phyloP scores from a whole-genome alignment of 768 basidiomycete genomes.

The Mrakia gelida region DNA sequence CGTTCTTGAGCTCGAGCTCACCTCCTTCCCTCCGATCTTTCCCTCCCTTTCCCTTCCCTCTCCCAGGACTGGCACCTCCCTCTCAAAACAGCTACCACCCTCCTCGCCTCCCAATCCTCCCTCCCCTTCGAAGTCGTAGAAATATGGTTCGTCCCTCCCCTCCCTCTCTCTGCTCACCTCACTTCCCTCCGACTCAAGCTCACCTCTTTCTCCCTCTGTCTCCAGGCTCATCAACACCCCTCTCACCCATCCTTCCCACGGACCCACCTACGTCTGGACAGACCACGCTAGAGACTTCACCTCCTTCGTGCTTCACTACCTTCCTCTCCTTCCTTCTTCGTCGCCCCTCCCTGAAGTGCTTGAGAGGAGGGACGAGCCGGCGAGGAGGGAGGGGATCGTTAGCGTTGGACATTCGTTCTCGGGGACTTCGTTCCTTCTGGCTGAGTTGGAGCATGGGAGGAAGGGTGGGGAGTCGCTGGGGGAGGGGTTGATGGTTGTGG shows the following conservation, averaged over 20 bases:
- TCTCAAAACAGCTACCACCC: not conserved
- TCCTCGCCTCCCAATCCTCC: not conserved
- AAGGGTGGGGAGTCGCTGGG: not conserved
- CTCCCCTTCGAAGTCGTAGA: not conserved
- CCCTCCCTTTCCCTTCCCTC: not conserved
- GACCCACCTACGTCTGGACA: slow-evolving; percentile 2
- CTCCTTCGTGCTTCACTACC: slow-evolving; percentile 10
- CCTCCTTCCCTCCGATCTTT: not conserved
- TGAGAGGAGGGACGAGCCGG: not conserved
- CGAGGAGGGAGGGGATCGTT: not conserved
- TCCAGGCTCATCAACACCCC: slow-evolving; percentile 5
- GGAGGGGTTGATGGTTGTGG: not conserved
- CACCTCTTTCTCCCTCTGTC: not conserved
- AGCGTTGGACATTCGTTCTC: not conserved
- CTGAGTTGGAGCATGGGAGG: not conserved
- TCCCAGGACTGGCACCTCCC: slow-evolving; percentile 4
- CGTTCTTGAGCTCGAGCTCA: not conserved
- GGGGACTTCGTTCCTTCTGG: not conserved
- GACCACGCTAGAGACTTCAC: slow-evolving; percentile 19
- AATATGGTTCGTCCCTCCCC: not conserved
- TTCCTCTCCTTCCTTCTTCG: not conserved
- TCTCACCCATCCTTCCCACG: not conserved
- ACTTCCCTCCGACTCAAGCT: not conserved
- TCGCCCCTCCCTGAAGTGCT: not conserved
- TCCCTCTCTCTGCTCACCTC: not conserved